Evolutionary conservation across 1,284 basidiomycete genomes (phyloP).

Genomic region (Irpex rosettiformis): DNA sequence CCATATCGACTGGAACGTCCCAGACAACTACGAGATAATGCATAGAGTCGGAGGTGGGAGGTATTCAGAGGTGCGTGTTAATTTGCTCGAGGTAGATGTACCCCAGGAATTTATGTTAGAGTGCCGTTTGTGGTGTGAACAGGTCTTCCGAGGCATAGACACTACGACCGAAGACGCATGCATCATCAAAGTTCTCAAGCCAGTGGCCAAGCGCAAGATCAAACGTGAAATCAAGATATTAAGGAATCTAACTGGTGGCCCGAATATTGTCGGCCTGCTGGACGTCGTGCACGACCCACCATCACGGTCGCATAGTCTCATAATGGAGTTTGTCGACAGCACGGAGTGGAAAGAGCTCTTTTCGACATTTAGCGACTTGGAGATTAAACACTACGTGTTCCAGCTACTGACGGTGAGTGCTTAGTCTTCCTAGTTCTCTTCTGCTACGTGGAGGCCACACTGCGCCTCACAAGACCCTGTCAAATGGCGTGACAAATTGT

Average conservation of each 20-base stretch:
- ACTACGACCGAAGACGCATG: slow-evolving; percentile 76
- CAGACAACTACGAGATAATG: slow-evolving; percentile 98
- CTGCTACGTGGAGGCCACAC: background rate
- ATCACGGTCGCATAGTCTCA: slow-evolving; percentile 78
- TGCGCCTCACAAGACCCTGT: background rate
- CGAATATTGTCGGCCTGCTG: slow-evolving; percentile 79
- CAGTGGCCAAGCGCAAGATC: slow-evolving; percentile 91
- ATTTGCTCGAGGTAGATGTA: background rate
- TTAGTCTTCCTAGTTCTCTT: too few species aligned
- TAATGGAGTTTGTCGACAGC: slow-evolving; percentile 85
- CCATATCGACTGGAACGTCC: slow-evolving; percentile 83
- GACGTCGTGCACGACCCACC: slow-evolving; percentile 81
- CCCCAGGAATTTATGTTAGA: background rate
- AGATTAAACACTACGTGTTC: slow-evolving; percentile 83
- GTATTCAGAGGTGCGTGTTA: slow-evolving; percentile 77
- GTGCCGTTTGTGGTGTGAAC: background rate
- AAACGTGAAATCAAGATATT: slow-evolving; percentile 92
- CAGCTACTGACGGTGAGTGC: slow-evolving; percentile 65
- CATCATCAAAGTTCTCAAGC: slow-evolving; percentile 89
- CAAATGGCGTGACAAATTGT: background rate
- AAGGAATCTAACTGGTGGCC: slow-evolving; percentile 82
- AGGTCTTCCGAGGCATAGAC: slow-evolving; percentile 88
- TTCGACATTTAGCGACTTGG: slow-evolving; percentile 71
- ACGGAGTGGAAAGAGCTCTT: slow-evolving; percentile 84
- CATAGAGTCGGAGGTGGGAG: slow-evolving; percentile 97